Evolutionary conservation across 768 basidiomycete genomes (phyloP).

Genomic region (Pholiota conissans): DNA sequence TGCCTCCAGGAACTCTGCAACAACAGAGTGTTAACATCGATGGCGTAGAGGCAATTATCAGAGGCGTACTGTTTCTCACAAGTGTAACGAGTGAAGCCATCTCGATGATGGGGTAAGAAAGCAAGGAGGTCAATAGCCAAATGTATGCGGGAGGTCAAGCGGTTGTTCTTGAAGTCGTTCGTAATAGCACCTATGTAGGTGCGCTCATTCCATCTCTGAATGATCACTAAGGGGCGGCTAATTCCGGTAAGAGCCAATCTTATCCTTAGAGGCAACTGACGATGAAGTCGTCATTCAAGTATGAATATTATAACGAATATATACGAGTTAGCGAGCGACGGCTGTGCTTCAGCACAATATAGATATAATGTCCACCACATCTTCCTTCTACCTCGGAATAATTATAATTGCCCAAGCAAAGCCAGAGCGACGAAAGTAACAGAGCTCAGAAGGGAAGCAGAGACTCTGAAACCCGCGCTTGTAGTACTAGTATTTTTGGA

Average conservation of each 20-base stretch:
- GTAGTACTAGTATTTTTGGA: not conserved
- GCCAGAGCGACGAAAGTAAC: not conserved
- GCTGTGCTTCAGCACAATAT: not conserved
- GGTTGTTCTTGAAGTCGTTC: not conserved
- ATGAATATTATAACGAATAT: not conserved
- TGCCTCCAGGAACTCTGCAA: conserved; percentile 80
- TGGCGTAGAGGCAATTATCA: not conserved
- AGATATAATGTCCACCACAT: not conserved
- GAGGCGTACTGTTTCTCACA: conserved; percentile 40
- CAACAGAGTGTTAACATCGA: conserved; percentile 5
- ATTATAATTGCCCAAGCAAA: not conserved
- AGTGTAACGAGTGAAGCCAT: conserved; percentile 45
- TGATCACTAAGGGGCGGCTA: conserved; percentile 6
- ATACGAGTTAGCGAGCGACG: not conserved
- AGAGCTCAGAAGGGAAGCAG: not conserved
- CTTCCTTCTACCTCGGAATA: not conserved
- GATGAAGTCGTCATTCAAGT: too few species aligned
- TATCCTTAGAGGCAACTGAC: conserved; percentile 3
- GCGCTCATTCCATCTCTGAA: not conserved
- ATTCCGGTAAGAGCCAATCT: conserved; percentile 11
- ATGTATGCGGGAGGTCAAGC: not conserved
- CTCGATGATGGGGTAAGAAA: conserved; percentile 8
- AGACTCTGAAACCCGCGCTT: not conserved
- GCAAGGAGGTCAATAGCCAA: conserved; percentile 4
- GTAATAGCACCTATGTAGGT: conserved; percentile 3